Base-by-base conservation (phyloP, 345 rosid species). In the Hibiscus tridactylites region DNA sequence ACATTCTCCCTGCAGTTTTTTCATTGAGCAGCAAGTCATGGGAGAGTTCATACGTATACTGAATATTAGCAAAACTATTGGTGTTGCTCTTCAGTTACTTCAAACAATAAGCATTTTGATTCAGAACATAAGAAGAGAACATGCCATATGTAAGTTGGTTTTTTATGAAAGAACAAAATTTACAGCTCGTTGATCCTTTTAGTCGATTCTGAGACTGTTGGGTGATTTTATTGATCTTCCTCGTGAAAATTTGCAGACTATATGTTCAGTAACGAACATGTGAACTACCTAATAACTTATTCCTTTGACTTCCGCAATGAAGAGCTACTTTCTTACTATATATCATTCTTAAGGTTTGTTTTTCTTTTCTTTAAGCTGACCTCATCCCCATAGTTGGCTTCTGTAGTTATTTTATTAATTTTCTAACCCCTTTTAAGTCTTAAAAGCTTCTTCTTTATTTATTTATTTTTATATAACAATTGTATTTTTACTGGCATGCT, bases 1-100 rank as follows among this genome's bases (percentile, higher is more conserved):
- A 39, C 24, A 54, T 33, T 29, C 10, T 63, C 17, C 35, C 57
- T 80, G 76, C 83, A 95, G 98, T 73, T 88, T 81, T 84, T 95
- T 95, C 78, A 95, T 92, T 97, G 98, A 95, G 87, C 86, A 86
- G 85, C 97, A 96, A 84, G 87, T 96, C 74, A 90, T 96, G 99
- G 98, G 87, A 47, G 98, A 96, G 83, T 91, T 96, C 83, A 87
- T 90, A 12, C 86, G 99, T 64, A 85, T 96, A 50, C 82, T 96
- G 71, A 83, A 83, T 72, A 80, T 91, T 49, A 88, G 94, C 82
- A 87, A 69, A 84, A 71, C 88, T 9, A 81, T 77, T 19, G 65
- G 83, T 37, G 86, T 96, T 83, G 86, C 99, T 26, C 88, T 91
- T 79, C 99, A 96, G 86, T 83, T 96, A 85, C 86, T 92, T 84